Evolutionary conservation across 148 eudicot genomes (phyloP), one percentile per base, ranked within the genome.

Genomic region (Drosera capensis): DNA sequence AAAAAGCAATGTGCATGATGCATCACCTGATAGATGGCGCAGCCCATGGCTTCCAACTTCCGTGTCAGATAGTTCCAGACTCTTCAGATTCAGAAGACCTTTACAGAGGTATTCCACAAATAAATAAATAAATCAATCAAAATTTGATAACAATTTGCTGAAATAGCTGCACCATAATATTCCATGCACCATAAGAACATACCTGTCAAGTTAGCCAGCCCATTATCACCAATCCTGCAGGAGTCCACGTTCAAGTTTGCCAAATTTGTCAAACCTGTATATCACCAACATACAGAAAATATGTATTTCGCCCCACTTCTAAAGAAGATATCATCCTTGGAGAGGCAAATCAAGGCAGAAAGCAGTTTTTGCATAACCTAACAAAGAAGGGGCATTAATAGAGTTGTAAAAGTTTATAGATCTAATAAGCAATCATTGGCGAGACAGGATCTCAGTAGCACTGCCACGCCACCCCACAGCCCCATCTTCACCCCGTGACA

Each of bases 161-260:
- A n/a, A n/a, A 34, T 11, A 34, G 38, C 11, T 2, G 38, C 38
- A 34, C 11, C 13, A 11, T 11, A 0, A 34, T 28, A 5, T 28
- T 28, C 11, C 31, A 0, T 28, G 31, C 5, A 6, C 11, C 31
- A 5, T 28, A 11, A 34, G 13, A 34, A 5, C 38, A 34, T 9
- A 45, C 71, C 75, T 66, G 68, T 25, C 35, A 90, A 63, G 57
- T 78, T 62, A 25, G 59, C 59, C 57, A 84, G 74, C 51, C 90
- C 85, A 37, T 78, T 88, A 70, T 80, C 95, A 14, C 71, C 60
- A 57, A 90, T 78, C 61, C 74, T 67, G 53, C 99, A 90, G 8
- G 95, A 90, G 57, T 90, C 99, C 24, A 90, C 63, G 69, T 90
- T 90, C 63, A 90, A 74, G 62, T 66, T 80, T 72, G 84, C 99